Evolutionary conservation across 1,284 basidiomycete species (phyloP).

Genomic region (Cryptococcus neoformans): DNA sequence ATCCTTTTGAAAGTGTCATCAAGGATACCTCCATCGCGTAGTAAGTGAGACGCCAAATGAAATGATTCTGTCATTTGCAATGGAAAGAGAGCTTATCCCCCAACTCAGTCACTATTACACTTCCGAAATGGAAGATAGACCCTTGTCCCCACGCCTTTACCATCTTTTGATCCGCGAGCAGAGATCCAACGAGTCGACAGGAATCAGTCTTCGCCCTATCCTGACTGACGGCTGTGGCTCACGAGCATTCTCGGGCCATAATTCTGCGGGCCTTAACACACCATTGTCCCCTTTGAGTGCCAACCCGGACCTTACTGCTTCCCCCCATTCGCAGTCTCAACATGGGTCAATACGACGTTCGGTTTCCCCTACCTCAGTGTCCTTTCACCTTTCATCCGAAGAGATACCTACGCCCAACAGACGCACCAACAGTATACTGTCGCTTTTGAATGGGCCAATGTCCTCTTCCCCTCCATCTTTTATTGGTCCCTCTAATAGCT

Average conservation of each 20-base stretch:
- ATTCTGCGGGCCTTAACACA: neutral
- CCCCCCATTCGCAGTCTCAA: slow-evolving; percentile 1
- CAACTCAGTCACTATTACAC: neutral
- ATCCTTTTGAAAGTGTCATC: too few species aligned
- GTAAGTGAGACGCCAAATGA: too few species aligned
- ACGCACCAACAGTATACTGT: slow-evolving; percentile 18
- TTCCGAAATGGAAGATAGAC: slow-evolving; percentile 12
- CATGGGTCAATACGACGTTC: neutral
- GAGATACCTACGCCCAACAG: neutral
- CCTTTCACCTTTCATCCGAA: neutral
- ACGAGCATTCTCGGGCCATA: neutral
- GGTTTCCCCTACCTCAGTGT: neutral
- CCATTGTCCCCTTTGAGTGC: slow-evolving; percentile 9
- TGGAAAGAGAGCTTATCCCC: too few species aligned
- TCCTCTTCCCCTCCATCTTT: slow-evolving; percentile 7
- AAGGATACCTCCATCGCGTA: too few species aligned
- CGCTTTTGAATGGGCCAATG: slow-evolving; percentile 18
- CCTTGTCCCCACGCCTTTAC: slow-evolving; percentile 16
- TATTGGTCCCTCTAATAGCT: slow-evolving; percentile 1
- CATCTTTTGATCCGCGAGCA: slow-evolving; percentile 23
- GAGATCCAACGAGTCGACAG: slow-evolving; percentile 11
- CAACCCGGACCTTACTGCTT: slow-evolving; percentile 1
- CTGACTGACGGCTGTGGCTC: neutral
- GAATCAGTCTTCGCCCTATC: slow-evolving; percentile 3
- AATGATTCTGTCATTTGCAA: too few species aligned